phyloP scores from a whole-genome alignment of 257 asterid genomes.

The Lavandula angustifolia region DNA sequence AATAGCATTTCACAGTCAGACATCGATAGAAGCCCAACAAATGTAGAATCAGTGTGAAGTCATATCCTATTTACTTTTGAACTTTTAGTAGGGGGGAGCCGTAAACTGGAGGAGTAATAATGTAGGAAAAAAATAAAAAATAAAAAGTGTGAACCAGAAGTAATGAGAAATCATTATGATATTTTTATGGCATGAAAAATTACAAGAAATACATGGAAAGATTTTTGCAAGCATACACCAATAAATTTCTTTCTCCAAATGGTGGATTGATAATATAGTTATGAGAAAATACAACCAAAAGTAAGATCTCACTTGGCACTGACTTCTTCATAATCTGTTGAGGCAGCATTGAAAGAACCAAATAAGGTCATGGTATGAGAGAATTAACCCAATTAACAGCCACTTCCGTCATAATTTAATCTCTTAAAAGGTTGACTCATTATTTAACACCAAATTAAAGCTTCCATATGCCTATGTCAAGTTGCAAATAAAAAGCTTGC shows the following conservation, averaged over 20 bases:
- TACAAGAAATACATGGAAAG: constrained; percentile 20
- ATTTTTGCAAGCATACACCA: background rate
- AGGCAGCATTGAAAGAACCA: constrained; percentile 8
- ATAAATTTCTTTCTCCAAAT: constrained; percentile 2
- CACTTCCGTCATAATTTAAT: background rate
- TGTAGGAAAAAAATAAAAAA: background rate
- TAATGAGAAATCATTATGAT: constrained; percentile 5
- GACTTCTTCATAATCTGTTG: constrained; percentile 2
- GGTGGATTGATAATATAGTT: background rate
- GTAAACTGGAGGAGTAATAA: background rate
- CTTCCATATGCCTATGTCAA: background rate
- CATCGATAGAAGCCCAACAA: background rate
- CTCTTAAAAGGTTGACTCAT: constrained; percentile 10
- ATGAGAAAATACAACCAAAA: constrained; percentile 3
- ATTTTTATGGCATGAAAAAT: constrained; percentile 8
- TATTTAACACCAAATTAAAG: background rate
- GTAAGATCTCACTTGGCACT: constrained; percentile 5
- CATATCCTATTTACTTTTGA: background rate
- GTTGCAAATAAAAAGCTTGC: constrained; percentile 15
- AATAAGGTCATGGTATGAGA: constrained; percentile 1
- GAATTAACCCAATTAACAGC: constrained; percentile 15
- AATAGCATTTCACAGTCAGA: background rate
- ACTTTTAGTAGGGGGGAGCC: background rate
- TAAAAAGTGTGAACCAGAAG: background rate
- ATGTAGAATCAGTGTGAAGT: background rate